These are phyloP conservation scores for Austroboletus eburneus DNA, from an alignment of 768 basidiomycete genomes.

Conservation along the genomic window DNA sequence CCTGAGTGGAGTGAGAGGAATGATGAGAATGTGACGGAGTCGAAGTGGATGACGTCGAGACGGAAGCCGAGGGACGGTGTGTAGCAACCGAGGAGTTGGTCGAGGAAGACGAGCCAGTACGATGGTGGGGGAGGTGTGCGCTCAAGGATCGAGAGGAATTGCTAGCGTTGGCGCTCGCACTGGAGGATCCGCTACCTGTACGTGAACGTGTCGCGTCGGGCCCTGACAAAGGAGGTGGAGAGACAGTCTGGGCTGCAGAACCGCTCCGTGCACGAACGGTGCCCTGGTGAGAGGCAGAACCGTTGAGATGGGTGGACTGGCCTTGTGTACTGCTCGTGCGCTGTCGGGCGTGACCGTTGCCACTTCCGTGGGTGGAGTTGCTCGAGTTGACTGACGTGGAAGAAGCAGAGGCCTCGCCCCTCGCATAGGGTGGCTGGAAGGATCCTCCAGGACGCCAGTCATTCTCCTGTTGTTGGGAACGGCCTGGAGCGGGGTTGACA, in stretches of 20 bases:
- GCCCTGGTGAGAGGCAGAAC: conserved; percentile 28
- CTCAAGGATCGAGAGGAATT: neutral
- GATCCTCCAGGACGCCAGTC: conserved; percentile 50
- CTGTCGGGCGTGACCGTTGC: conserved; percentile 39
- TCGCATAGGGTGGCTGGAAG: conserved; percentile 72
- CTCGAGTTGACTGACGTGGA: conserved; percentile 73
- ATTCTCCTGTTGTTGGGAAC: conserved; percentile 21
- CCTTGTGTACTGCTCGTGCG: conserved; percentile 73
- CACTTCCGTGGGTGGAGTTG: conserved; percentile 31
- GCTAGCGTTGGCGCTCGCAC: conserved; percentile 4
- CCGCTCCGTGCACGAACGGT: conserved; percentile 36
- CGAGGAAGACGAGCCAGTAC: conserved; percentile 29
- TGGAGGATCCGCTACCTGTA: conserved; percentile 30
- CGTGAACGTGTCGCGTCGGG: conserved; percentile 28
- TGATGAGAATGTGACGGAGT: conserved; percentile 27
- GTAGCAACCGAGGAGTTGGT: conserved; percentile 15
- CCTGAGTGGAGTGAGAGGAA: conserved; percentile 22
- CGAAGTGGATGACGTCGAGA: conserved; percentile 27
- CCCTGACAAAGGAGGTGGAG: conserved; percentile 22
- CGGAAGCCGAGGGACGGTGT: conserved; percentile 26
- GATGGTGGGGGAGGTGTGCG: conserved; percentile 29
- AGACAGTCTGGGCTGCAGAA: conserved; percentile 12
- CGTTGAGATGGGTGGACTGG: conserved; percentile 38
- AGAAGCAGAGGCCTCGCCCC: conserved; percentile 72
- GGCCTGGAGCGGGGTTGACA: conserved; percentile 16